These are phyloP conservation scores for Metschnikowia rubicola DNA, from an alignment of 805 yeast species.

Conservation along the genomic window DNA sequence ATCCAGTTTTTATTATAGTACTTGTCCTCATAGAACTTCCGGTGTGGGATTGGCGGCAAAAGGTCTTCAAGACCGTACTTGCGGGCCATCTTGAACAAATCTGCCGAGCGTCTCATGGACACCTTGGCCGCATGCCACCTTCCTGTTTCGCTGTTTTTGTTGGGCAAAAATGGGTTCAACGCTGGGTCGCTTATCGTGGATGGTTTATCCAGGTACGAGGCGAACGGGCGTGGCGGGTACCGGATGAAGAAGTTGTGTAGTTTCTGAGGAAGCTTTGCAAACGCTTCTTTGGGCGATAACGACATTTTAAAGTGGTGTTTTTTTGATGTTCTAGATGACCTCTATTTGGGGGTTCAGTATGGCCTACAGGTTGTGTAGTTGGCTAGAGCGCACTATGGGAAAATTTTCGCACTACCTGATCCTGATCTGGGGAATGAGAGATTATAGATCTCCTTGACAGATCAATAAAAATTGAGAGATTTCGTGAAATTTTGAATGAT, in stretches of 20 bases:
- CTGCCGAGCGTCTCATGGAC: constrained; percentile 80
- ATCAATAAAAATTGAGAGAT: too few relatives aligned
- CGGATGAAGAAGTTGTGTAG: constrained; percentile 72
- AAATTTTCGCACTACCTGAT: constrained; percentile 14
- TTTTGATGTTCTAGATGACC: not conserved
- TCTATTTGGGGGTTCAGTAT: not conserved
- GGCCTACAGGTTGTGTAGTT: not conserved
- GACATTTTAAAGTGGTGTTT: constrained; percentile 17
- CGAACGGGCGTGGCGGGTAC: constrained; percentile 83
- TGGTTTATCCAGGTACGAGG: constrained; percentile 60
- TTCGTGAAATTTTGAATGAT: too few relatives aligned
- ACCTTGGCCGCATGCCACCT: constrained; percentile 71
- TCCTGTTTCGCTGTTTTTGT: constrained; percentile 79
- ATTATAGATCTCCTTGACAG: too few relatives aligned
- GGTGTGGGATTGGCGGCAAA: constrained; percentile 64
- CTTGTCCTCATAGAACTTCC: constrained; percentile 76
- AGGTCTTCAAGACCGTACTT: constrained; percentile 76
- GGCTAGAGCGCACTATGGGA: constrained; percentile 1
- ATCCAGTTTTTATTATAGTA: constrained; percentile 64
- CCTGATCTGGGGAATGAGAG: not conserved
- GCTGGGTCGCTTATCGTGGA: constrained; percentile 61
- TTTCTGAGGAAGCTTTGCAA: constrained; percentile 61
- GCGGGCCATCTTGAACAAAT: constrained; percentile 75
- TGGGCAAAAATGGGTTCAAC: constrained; percentile 85
- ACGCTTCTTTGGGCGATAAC: constrained; percentile 41